These are phyloP conservation scores for Zychaea mexicana DNA, from an alignment of 371 early-diverging fungal genomes.

Conservation along the genomic window DNA sequence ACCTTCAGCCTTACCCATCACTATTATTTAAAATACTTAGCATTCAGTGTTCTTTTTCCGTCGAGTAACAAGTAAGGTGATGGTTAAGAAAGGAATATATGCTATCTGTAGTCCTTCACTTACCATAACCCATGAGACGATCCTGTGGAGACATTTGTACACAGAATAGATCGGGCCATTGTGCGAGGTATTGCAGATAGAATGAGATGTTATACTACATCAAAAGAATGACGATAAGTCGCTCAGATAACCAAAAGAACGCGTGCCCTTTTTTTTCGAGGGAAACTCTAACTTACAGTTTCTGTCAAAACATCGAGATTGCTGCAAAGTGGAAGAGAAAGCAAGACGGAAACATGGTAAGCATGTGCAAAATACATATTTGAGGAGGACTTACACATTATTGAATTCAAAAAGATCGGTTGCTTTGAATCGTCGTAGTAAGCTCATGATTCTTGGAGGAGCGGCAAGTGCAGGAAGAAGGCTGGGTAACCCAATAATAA, in stretches of 20 bases:
- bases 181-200: slow-evolving; percentile 90
- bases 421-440: slow-evolving; percentile 61
- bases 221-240: neutral
- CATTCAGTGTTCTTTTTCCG: too few relatives aligned
- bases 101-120: neutral
- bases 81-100: neutral
- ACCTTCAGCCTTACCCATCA: slow-evolving; percentile 98
- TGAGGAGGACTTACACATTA: slow-evolving; percentile 67
- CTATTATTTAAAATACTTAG: slow-evolving; percentile 48
- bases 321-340: slow-evolving; percentile 32
- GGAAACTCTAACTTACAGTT: slow-evolving; percentile 75
- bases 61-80: neutral
- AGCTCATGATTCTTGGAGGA: slow-evolving; percentile 43
- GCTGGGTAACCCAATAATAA: too few relatives aligned
- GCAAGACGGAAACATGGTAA: too few relatives aligned
- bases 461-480: too few relatives aligned
- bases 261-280: too few relatives aligned
- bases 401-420: slow-evolving; percentile 91
- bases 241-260: neutral
- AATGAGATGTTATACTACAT: slow-evolving; percentile 91
- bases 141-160: slow-evolving; percentile 79
- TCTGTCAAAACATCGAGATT: slow-evolving; percentile 89
- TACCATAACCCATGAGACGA: slow-evolving; percentile 88
- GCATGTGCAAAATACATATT: neutral
- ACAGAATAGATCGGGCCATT: slow-evolving; percentile 94